Conservation (phyloP, 345 rosid species). For the rapeseed (Brassica napus) region DNA sequence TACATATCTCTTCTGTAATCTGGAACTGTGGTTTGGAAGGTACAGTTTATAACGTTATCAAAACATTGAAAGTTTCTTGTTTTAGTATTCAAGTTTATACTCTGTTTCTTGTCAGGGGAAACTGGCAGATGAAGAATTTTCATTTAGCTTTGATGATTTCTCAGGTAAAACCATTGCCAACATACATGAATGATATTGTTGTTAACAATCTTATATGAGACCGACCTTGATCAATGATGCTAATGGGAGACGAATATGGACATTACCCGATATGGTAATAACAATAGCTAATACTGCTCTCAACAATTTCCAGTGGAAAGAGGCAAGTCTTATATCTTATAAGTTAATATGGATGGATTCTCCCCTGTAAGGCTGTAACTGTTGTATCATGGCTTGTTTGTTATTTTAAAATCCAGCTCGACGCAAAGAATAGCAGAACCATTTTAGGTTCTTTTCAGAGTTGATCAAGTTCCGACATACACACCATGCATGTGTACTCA, state of each 20-base stretch:
- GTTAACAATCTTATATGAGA: constrained; percentile 3
- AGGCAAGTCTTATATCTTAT: constrained; percentile 43
- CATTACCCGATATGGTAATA: constrained; percentile 86
- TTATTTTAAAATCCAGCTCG: constrained; percentile 44
- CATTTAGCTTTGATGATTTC: constrained; percentile 88
- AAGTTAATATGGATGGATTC: no score
- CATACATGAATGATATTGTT: neutral
- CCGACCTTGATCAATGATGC: constrained; percentile 47
- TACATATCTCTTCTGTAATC: constrained; percentile 21
- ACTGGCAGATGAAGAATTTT: constrained; percentile 89
- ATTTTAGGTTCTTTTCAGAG: constrained; percentile 84
- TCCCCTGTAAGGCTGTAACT: no score
- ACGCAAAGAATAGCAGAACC: constrained; percentile 48
- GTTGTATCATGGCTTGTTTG: no score
- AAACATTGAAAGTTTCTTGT: constrained; percentile 1
- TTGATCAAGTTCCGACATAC: constrained; percentile 60
- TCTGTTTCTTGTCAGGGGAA: constrained; percentile 59
- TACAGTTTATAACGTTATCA: constrained; percentile 19
- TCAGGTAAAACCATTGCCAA: constrained; percentile 52
- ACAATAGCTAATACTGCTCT: constrained; percentile 86
- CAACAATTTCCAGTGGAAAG: constrained; percentile 82
- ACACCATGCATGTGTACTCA: constrained; percentile 42
- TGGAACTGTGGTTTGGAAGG: constrained; percentile 99
- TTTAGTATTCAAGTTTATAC: neutral
- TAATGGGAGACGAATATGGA: constrained; percentile 97